These are phyloP conservation scores for Lumnitzera littorea DNA, from an alignment of 345 rosid species.

Conservation along the genomic window DNA sequence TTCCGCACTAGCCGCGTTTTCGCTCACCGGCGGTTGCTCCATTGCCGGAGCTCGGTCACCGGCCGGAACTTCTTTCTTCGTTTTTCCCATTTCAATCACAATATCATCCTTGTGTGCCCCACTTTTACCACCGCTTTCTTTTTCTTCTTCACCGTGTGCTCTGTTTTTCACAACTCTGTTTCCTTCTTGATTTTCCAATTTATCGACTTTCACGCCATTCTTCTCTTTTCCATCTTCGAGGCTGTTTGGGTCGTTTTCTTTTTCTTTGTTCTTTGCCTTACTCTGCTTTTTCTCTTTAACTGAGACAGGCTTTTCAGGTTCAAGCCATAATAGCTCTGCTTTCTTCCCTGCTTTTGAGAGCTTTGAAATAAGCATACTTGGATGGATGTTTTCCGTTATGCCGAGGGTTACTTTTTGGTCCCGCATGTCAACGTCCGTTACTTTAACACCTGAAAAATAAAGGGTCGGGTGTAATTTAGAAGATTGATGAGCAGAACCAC, in stretches of 20 bases:
- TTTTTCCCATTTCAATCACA: background rate
- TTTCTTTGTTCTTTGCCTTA: conserved; percentile 13
- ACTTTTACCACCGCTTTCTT: background rate
- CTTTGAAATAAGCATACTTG: conserved; percentile 23
- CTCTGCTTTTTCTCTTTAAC: conserved; percentile 6
- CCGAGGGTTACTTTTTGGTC: conserved; percentile 28
- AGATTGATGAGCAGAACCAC: too few relatives aligned
- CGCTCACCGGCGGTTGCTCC: background rate
- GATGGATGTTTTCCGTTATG: conserved; percentile 17
- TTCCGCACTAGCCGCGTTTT: background rate
- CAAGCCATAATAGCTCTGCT: conserved; percentile 28
- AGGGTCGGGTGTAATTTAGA: background rate
- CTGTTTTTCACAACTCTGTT: background rate
- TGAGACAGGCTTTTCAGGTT: conserved; percentile 4
- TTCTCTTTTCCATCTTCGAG: background rate
- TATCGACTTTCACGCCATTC: background rate
- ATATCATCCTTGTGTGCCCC: conserved; percentile 4
- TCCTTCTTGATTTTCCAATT: background rate
- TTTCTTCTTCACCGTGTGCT: background rate
- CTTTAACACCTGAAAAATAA: conserved; percentile 21
- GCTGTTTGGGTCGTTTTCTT: background rate
- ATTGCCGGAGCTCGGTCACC: conserved; percentile 7
- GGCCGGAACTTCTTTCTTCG: background rate
- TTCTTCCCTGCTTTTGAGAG: conserved; percentile 15
- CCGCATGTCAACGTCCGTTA: conserved; percentile 22